A percentile compares a stretch with the other conserved stretches of the same genome.
Conservation (phyloP, 768 basidiomycete genomes). For the Lentinula boryana region DNA sequence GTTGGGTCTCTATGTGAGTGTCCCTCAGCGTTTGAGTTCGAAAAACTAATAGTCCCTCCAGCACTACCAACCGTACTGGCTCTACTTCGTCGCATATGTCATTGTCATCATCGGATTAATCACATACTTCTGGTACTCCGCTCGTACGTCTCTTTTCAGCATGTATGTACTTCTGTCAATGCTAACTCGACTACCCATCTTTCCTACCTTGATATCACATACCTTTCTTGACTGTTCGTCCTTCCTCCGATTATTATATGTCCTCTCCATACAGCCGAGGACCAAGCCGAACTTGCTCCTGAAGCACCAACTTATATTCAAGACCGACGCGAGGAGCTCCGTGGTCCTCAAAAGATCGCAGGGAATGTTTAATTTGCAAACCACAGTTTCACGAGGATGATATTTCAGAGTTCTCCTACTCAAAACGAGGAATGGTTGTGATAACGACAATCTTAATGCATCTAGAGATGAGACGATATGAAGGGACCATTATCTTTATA, state of each 20-base stretch:
- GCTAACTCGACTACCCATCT: background rate
- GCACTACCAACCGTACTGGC: constrained; percentile 83
- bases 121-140: constrained; percentile 82
- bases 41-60: constrained; percentile 20
- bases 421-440: too few species aligned
- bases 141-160: constrained; percentile 47
- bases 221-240: too few species aligned
- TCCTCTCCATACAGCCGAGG: constrained; percentile 46
- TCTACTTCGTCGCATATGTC: constrained; percentile 78
- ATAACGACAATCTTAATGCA: too few species aligned
- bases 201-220: too few species aligned
- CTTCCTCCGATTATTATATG: too few species aligned
- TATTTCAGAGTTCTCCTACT: too few species aligned
- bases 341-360: constrained; percentile 4
- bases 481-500: too few species aligned
- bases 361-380: background rate
- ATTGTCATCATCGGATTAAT: constrained; percentile 69
- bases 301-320: constrained; percentile 54
- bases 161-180: background rate
- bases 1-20: constrained; percentile 44
- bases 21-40: background rate
- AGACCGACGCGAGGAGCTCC: constrained; percentile 15
- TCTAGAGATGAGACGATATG: too few species aligned
- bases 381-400: too few species aligned
- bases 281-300: constrained; percentile 61